phyloP scores from a whole-genome alignment of 768 basidiomycete species.

The Boletus pseudo-olivaceus region DNA sequence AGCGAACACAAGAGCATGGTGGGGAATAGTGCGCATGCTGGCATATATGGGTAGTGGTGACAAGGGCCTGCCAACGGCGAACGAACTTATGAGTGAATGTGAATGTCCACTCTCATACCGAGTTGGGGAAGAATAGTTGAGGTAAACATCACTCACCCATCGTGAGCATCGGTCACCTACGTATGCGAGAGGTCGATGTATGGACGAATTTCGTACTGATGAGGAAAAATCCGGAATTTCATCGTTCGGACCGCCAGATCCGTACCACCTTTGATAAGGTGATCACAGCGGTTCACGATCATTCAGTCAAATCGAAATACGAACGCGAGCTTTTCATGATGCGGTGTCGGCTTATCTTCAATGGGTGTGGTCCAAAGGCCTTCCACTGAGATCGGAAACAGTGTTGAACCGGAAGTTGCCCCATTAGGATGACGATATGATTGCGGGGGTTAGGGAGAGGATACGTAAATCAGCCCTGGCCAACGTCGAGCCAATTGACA shows the following conservation, averaged over 20 bases:
- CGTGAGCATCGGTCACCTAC: neutral
- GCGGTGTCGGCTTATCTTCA: neutral
- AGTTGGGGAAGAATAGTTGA: neutral
- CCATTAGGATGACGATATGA: neutral
- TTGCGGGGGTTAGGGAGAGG: neutral
- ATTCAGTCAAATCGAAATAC: neutral
- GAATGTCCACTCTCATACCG: neutral
- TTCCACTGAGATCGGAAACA: neutral
- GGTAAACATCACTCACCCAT: neutral
- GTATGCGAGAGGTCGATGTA: neutral
- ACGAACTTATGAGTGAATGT: neutral
- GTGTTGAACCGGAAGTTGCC: neutral
- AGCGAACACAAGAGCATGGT: neutral
- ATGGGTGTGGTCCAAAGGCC: neutral
- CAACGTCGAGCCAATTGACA: neutral
- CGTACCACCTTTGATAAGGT: neutral
- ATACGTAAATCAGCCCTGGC: conserved; percentile 3
- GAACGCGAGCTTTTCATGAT: neutral
- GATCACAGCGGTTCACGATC: neutral
- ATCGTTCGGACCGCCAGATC: neutral
- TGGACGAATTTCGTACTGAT: neutral
- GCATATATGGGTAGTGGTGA: neutral
- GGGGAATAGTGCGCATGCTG: conserved; percentile 1
- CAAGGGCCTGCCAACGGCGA: neutral
- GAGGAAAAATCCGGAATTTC: neutral